These are phyloP conservation scores for Emmonsiellopsis sp. DNA, from an alignment of 2,329 filamentous ascomycete species.

Conservation along the genomic window DNA sequence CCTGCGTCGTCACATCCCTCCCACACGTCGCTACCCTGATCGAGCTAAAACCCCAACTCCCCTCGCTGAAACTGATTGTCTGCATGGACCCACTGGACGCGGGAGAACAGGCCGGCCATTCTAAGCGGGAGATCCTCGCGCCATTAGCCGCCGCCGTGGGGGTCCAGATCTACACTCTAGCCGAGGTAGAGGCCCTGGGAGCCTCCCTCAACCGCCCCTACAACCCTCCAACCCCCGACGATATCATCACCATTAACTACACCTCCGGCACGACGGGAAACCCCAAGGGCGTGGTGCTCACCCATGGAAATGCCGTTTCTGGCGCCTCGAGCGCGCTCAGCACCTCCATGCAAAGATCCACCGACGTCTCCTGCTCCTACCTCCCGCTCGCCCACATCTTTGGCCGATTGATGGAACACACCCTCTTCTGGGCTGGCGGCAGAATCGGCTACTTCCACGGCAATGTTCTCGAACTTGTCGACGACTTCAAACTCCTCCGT, in stretches of 20 bases:
- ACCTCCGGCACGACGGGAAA: constrained; percentile 57
- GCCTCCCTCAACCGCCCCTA: constrained; percentile 59
- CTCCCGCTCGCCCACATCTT: constrained; percentile 92
- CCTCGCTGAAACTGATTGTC: constrained; percentile 77
- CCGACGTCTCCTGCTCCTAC: constrained; percentile 72
- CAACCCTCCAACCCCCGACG: constrained; percentile 62
- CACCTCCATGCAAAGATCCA: constrained; percentile 41
- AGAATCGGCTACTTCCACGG: constrained; percentile 90
- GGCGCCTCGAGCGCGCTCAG: constrained; percentile 56
- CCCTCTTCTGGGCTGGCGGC: constrained; percentile 60
- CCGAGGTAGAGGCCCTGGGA: constrained; percentile 74
- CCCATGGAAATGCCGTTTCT: constrained; percentile 71
- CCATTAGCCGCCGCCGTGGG: constrained; percentile 65
- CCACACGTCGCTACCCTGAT: constrained; percentile 73
- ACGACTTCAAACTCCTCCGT: constrained; percentile 80
- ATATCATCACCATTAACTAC: constrained; percentile 68
- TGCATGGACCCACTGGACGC: constrained; percentile 74
- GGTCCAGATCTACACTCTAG: constrained; percentile 68
- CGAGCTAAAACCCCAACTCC: constrained; percentile 68
- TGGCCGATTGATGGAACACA: constrained; percentile 74
- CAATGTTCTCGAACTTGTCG: constrained; percentile 74
- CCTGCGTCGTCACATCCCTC: constrained; percentile 68
- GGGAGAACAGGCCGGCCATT: constrained; percentile 66
- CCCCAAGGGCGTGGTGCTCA: constrained; percentile 60
- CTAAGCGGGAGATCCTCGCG: constrained; percentile 71